Conservation (phyloP, 805 yeast genomes). For the Candida broadrunensis region DNA sequence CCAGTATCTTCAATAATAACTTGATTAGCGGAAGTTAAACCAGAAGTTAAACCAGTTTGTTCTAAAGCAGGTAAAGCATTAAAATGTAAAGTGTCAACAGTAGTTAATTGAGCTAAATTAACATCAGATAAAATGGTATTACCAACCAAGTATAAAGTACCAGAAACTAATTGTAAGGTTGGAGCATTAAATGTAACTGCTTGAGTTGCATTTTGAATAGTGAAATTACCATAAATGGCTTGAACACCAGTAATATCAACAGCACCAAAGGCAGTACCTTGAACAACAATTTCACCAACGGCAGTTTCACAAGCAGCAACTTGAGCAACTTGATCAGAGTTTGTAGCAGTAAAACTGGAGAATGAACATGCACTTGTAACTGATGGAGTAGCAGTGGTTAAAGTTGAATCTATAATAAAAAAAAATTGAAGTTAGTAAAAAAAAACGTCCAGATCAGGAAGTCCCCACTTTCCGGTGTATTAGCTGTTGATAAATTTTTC, state of each 20-base stretch:
- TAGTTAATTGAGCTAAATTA: slow-evolving; percentile 72
- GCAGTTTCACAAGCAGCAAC: slow-evolving; percentile 74
- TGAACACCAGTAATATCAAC: slow-evolving; percentile 72
- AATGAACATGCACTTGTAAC: slow-evolving; percentile 65
- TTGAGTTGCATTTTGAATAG: slow-evolving; percentile 59
- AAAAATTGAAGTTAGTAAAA: slow-evolving; percentile 3
- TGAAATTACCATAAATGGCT: slow-evolving; percentile 75
- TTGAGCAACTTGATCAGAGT: slow-evolving; percentile 73
- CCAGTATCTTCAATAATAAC: slow-evolving; percentile 73
- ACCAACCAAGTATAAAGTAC: slow-evolving; percentile 56
- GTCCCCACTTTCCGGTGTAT: neutral
- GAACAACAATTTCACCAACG: slow-evolving; percentile 72
- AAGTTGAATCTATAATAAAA: slow-evolving; percentile 35
- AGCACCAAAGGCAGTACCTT: slow-evolving; percentile 56
- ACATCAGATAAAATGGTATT: slow-evolving; percentile 67
- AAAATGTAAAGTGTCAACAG: slow-evolving; percentile 79
- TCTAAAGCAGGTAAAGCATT: slow-evolving; percentile 84
- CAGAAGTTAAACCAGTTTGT: slow-evolving; percentile 60
- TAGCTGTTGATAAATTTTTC: no score
- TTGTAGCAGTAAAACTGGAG: slow-evolving; percentile 65
- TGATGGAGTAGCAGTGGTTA: slow-evolving; percentile 53
- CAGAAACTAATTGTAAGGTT: slow-evolving; percentile 69
- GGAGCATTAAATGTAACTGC: slow-evolving; percentile 76
- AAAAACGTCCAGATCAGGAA: neutral
- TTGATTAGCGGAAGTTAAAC: slow-evolving; percentile 70